Evolutionary conservation across 192 early-diverging fungal genomes (phyloP), one percentile per base, ranked within the genome.

Genomic region (Gaertneriomyces semiglobifer): DNA sequence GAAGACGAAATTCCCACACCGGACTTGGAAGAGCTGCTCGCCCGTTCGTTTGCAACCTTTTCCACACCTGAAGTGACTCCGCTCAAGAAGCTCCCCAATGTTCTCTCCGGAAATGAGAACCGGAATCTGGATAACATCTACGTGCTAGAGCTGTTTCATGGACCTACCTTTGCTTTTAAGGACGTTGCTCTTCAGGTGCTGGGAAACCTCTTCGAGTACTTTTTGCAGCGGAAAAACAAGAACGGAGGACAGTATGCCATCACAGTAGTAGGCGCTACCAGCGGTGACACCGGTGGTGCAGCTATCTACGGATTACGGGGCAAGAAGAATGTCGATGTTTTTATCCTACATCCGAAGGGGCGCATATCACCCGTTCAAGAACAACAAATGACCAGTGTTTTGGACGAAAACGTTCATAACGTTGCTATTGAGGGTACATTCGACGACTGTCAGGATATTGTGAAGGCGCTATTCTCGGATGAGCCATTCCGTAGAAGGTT

Each of bases 161-260:
- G 95, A 6, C 95, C 95, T 9, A 98, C 95, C 1, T 95, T 95
- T 79, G 96, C 94, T 7, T 98, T 98, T 84, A 98, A 98, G 77
- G 96, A 98, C 68, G 94, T 97, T 53, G 96, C 95, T 6, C 80
- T 97, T 67, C 96, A 98, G 81, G 90, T 95, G 67, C 77, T 96
- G 38, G 96, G 96, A 39, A 97, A 98, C 82, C 76, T 97, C 75
- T 98, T 98, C 69, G 94, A 98, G 81, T 98, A 90, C 81, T 95
- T 98, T 77, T 86, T 98, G 44, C 84, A 85, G 64, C 86, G 92
- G 33, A 50, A 57, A 41, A 66, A 78, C 70, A 80, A 81, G 62
- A 71, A 72, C 3, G 65, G 56, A 2, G 65, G 42, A 11, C 14
- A 61, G 50, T 75, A 79, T 38, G 73, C 72, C 40, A 83, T 86